Percentiles rank a stretch among this genome's conserved stretches.
Conservation (phyloP, 768 basidiomycete genomes). For the Macrocybe gigantea region DNA sequence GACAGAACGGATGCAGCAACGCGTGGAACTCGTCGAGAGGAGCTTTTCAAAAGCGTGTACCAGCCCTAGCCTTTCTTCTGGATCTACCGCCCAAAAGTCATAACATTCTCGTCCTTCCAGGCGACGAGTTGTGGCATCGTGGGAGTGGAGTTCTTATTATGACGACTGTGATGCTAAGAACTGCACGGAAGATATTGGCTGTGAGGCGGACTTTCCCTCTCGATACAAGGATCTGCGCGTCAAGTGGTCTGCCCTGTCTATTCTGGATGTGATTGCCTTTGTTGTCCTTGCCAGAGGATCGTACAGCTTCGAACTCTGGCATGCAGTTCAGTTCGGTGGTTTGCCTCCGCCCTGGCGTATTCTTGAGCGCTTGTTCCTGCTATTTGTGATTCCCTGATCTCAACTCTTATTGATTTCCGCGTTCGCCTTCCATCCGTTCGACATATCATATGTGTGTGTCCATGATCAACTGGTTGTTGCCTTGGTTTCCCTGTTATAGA, state of each 20-base stretch:
- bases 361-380: conserved; percentile 27
- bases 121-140: neutral
- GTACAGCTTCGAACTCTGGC: conserved; percentile 31
- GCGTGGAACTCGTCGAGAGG: conserved; percentile 7
- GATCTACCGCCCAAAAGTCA: too few relatives aligned
- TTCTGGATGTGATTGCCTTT: conserved; percentile 43
- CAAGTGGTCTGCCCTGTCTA: conserved; percentile 49
- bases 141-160: too few relatives aligned
- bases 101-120: neutral
- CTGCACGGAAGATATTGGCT: conserved; percentile 22
- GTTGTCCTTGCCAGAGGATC: conserved; percentile 26
- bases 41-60: neutral
- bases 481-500: conserved; percentile 47
- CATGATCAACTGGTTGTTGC: conserved; percentile 14
- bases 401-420: conserved; percentile 18
- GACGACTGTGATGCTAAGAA: too few relatives aligned
- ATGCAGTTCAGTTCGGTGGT: neutral
- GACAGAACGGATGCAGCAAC: conserved; percentile 7
- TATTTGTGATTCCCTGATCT: conserved; percentile 19
- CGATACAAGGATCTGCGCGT: conserved; percentile 36
- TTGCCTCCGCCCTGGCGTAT: too few relatives aligned
- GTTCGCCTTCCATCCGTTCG: conserved; percentile 29
- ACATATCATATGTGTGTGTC: conserved; percentile 10
- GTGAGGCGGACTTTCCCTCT: conserved; percentile 21
- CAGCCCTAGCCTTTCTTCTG: too few relatives aligned